These are phyloP conservation scores for Stephania cephalantha DNA, from an alignment of 164 flowering plant genomes.

Conservation along the genomic window DNA sequence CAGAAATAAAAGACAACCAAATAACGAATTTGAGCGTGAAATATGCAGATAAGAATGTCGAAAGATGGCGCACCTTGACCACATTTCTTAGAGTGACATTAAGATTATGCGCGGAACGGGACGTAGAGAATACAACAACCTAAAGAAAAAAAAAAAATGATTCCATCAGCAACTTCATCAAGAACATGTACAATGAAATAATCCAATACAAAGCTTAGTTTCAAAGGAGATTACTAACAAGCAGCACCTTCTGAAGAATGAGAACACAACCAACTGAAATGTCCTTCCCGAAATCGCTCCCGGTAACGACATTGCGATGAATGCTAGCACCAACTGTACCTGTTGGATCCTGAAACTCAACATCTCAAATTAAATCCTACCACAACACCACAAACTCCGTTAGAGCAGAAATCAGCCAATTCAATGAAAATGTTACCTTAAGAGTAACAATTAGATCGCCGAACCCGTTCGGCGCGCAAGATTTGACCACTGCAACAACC, in stretches of 20 bases:
- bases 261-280: constrained; percentile 55
- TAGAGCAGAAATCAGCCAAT: not conserved
- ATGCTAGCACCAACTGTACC: constrained; percentile 59
- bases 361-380: not conserved
- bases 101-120: constrained; percentile 39
- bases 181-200: not conserved
- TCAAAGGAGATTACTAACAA: not conserved
- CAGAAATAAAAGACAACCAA: not conserved
- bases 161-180: not conserved
- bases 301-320: constrained; percentile 51
- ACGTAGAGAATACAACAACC: constrained; percentile 58
- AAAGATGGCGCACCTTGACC: constrained; percentile 41
- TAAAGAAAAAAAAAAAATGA: constrained; percentile 16
- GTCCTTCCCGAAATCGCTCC: constrained; percentile 39
- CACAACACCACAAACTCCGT: not conserved
- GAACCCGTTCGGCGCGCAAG: constrained; percentile 56
- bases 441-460: constrained; percentile 63
- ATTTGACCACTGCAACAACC: constrained; percentile 67
- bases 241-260: constrained; percentile 55
- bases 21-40: not conserved
- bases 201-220: not conserved
- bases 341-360: constrained; percentile 57
- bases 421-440: constrained; percentile 40
- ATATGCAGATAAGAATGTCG: not conserved
- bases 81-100: constrained; percentile 54